Base-by-base conservation (phyloP, 495 filamentous ascomycete genomes). In the Umbilicaria muhlenbergii region DNA sequence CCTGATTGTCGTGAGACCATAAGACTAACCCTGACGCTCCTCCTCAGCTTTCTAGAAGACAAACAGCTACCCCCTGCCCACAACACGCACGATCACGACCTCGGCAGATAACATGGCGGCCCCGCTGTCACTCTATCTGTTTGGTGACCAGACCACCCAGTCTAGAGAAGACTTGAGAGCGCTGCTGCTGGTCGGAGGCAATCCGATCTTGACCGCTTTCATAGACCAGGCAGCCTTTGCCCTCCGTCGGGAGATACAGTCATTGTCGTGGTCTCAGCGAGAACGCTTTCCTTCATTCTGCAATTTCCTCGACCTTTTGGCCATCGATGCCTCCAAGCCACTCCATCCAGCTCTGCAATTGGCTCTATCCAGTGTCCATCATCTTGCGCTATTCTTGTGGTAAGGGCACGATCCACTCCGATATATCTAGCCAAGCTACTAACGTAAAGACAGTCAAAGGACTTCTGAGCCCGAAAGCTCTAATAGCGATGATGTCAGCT, bases 341-440 rank as follows among this genome's bases (percentile, higher is more conserved):
- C 36, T 43, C 34, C 57, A 56, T 41, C 36, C 54, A 36, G 40
- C 58, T n/a, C 18, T 60, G 13, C 55, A 61, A 17, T 58, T 58
- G 58, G 58, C 58, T 40, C 42, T 57, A 5, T 56, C 50, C 39
- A 57, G 56, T 45, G 52, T 62, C 34, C 59, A 55, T 32, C 58
- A 62, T 39, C 46, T 62, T 32, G 59, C 51, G 3, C 17, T 24
- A 12, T 62, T 62, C 36, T 59, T 62, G 32, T 54, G 51, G 53
- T 58, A 53, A 50, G 36, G 12, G 11, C n/a, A 24, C 10, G 16
- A 39, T 28, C 15, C 5, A 8, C 1, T 10, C 8, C 4, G 24
- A 28, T 28, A 6, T 28, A 28, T 28, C 24, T 28, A 28, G 5
- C 24, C 8, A 10, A 28, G 6, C 4, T 28, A 28, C 24, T 28